These are phyloP conservation scores for Boletus insuetus DNA, from an alignment of 768 basidiomycete species.

Conservation along the genomic window DNA sequence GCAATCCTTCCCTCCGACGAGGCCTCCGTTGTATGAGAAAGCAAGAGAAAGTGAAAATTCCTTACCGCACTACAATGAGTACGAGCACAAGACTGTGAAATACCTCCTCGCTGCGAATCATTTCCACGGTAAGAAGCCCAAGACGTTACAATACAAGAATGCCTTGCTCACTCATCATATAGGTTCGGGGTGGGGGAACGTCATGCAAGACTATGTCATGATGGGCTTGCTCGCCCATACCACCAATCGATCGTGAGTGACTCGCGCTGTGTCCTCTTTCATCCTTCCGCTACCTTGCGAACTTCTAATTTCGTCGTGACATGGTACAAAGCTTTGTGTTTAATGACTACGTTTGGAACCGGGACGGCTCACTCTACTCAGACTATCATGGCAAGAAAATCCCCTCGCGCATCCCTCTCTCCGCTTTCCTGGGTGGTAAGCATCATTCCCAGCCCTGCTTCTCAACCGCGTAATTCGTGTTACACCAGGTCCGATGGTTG, in stretches of 20 bases:
- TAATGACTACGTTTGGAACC: slow-evolving; percentile 42
- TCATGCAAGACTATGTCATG: slow-evolving; percentile 40
- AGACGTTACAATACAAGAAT: not conserved
- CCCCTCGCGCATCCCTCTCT: slow-evolving; percentile 42
- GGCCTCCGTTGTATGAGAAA: slow-evolving; percentile 42
- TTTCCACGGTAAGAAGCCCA: slow-evolving; percentile 32
- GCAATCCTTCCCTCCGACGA: not conserved
- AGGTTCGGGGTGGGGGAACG: slow-evolving; percentile 42
- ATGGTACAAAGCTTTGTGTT: slow-evolving; percentile 37
- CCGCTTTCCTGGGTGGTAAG: slow-evolving; percentile 39
- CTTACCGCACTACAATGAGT: slow-evolving; percentile 41
- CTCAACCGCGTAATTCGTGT: not conserved
- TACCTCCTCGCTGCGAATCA: slow-evolving; percentile 52
- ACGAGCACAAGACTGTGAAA: slow-evolving; percentile 35
- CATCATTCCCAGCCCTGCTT: not conserved
- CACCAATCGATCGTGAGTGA: slow-evolving; percentile 35
- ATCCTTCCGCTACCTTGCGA: not conserved
- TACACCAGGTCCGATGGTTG: slow-evolving; percentile 40
- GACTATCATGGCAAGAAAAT: slow-evolving; percentile 36
- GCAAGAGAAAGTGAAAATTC: slow-evolving; percentile 38
- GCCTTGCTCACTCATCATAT: not conserved
- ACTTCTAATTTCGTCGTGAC: slow-evolving; percentile 1
- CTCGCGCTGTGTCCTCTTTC: not conserved
- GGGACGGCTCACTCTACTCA: slow-evolving; percentile 34
- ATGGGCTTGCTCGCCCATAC: slow-evolving; percentile 35